Conservation (phyloP, 192 early-diverging fungal genomes). For the Phlyctochytrium bullatum region DNA sequence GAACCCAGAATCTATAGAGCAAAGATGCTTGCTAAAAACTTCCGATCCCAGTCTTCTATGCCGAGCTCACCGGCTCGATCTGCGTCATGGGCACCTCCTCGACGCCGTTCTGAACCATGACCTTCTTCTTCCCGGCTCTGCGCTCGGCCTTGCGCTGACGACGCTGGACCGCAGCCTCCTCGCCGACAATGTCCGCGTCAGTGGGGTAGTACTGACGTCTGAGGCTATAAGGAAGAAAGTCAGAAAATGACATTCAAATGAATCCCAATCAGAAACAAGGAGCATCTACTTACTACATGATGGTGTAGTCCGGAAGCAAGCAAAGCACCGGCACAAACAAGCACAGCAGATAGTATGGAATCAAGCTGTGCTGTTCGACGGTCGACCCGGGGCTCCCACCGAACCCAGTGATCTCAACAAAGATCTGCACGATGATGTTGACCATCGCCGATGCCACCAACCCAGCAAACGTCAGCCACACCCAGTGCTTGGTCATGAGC, state of each 20-base stretch:
- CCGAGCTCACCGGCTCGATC: too few species aligned
- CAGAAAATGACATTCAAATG: neutral
- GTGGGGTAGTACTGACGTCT: neutral
- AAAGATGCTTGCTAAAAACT: too few species aligned
- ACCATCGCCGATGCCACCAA: constrained; percentile 22
- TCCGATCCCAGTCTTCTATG: too few species aligned
- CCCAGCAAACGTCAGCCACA: constrained; percentile 30
- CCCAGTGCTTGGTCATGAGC: constrained; percentile 37
- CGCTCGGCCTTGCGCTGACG: neutral
- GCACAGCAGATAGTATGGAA: constrained; percentile 31
- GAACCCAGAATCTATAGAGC: too few species aligned
- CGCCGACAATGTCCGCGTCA: neutral
- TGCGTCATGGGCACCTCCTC: neutral
- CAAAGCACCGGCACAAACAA: constrained; percentile 23
- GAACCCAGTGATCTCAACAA: constrained; percentile 30
- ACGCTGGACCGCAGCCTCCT: neutral
- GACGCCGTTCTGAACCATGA: neutral
- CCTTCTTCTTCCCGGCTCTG: constrained; percentile 1
- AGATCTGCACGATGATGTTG: constrained; percentile 32
- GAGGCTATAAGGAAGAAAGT: neutral
- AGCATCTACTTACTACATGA: constrained; percentile 32
- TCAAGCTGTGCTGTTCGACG: constrained; percentile 28
- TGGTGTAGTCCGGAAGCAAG: constrained; percentile 23
- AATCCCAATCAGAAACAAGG: neutral
- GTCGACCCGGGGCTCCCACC: constrained; percentile 31